Percentiles rank a stretch among this genome's conserved stretches.
phyloP scores from a whole-genome alignment of 352 stramenopile genomes.

The Pythium myriotylum region DNA sequence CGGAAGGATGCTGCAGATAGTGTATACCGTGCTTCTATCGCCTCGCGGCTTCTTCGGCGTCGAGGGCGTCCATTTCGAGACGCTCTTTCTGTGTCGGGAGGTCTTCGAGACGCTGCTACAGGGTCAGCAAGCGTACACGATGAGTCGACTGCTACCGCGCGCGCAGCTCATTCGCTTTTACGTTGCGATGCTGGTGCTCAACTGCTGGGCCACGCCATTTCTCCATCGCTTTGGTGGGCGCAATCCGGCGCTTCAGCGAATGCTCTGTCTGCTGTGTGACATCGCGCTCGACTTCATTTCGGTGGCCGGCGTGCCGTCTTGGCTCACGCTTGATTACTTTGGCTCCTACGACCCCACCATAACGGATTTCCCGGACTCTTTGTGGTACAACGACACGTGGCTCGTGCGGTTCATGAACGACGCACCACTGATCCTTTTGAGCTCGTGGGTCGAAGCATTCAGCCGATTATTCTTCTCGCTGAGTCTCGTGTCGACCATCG shows the following conservation, averaged over 20 bases:
- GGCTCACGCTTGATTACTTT: slow-evolving; percentile 2
- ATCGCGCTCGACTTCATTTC: slow-evolving; percentile 19
- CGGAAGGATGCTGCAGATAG: background rate
- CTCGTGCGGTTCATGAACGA: slow-evolving; percentile 13
- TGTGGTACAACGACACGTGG: slow-evolving; percentile 21
- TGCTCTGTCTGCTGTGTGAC: slow-evolving; percentile 15
- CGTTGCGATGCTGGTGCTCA: slow-evolving; percentile 12
- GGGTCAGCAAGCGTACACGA: slow-evolving; percentile 17
- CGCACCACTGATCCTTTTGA: slow-evolving; percentile 7
- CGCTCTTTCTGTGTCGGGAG: slow-evolving; percentile 18
- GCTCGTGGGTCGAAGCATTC: slow-evolving; percentile 5
- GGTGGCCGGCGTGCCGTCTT: background rate
- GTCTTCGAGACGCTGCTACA: slow-evolving; percentile 16
- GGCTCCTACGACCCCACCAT: slow-evolving; percentile 1
- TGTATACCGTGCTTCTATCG: slow-evolving; percentile 1
- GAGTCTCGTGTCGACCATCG: slow-evolving; percentile 6
- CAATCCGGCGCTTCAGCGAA: slow-evolving; percentile 7
- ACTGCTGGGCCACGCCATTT: slow-evolving; percentile 23
- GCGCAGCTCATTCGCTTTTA: slow-evolving; percentile 17
- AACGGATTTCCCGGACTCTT: background rate
- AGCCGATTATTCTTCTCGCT: slow-evolving; percentile 20
- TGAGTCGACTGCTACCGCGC: slow-evolving; percentile 16
- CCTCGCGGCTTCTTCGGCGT: slow-evolving; percentile 5
- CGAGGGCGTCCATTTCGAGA: slow-evolving; percentile 17
- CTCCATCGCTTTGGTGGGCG: slow-evolving; percentile 12